Base-by-base conservation (phyloP, 805 yeast genomes). In the Lipomyces starkeyi region DNA sequence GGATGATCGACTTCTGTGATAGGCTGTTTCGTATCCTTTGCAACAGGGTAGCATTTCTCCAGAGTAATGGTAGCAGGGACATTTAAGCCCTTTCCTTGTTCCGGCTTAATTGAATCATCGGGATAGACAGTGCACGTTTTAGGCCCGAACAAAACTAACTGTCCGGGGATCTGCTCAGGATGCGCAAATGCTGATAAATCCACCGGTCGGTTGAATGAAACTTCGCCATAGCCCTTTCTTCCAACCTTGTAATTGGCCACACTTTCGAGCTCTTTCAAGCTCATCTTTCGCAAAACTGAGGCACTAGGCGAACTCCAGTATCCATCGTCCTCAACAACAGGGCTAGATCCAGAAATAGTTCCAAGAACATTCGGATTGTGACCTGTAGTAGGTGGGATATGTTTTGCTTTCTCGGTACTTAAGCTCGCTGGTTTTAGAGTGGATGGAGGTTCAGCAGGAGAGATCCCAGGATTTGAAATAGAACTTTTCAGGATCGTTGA, bases 281-380 rank as follows among this genome's bases (percentile, higher is more conserved):
- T 78, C 83, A 86, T 82, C 20, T 82, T 78, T 64, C 85, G 83
- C 62, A 95, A 80, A 60, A 87, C 87, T 4, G 87, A 85, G 52
- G 89, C 75, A 2, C 92, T 82, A 20, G 99, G 99, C 5, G 91
- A 86, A 63, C 88, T 89, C 91, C 95, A 95, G 79, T 93, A 95
- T 5, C 93, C 97, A 60, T 90, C 86, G 14, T 87, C 88, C 62
- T 89, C 86, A 35, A 83, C 29, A 34, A 57, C 54, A 2, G 59
- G 34, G n/a, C 59, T 47, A 11, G 49, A 57, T 25, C 43, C 35
- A n/a, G 52, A 5, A 9, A 52, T 4, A 17, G 27, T 35, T n/a
- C 29, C 20, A n/a, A n/a, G 14, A 35, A 35, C 47, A n/a, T 6
- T 34, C n/a, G 52, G 11, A n/a, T 22, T 20, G 3, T 25, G 29